These are phyloP conservation scores for Ulmus americana DNA, from an alignment of 331 rosid species.

Conservation along the genomic window DNA sequence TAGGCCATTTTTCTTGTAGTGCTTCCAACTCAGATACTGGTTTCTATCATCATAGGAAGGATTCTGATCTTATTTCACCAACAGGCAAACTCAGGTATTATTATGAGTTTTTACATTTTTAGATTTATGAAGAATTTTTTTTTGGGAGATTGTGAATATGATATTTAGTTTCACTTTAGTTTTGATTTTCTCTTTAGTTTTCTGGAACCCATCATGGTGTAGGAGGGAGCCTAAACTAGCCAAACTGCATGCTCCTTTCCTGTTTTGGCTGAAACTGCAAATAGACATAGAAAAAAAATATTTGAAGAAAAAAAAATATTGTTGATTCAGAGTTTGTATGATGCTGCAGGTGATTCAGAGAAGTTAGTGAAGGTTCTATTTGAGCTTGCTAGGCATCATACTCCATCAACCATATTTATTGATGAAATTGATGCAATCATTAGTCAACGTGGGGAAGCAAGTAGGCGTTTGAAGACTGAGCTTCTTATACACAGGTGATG, in stretches of 20 bases:
- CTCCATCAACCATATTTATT: conserved; percentile 92
- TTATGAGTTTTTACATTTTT: neutral
- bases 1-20: too few relatives aligned
- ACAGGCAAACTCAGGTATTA: conserved; percentile 49
- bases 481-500: conserved; percentile 93
- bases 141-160: too few relatives aligned
- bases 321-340: conserved; percentile 6
- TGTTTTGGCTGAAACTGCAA: too few relatives aligned
- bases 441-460: conserved; percentile 97
- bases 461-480: conserved; percentile 93
- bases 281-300: too few relatives aligned
- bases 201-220: too few relatives aligned
- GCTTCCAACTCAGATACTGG: conserved; percentile 2
- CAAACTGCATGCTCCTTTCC: too few relatives aligned
- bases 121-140: neutral
- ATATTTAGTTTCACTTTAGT: too few relatives aligned
- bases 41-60: conserved; percentile 32
- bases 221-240: too few relatives aligned
- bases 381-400: conserved; percentile 97
- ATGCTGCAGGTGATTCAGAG: conserved; percentile 82
- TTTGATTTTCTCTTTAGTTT: too few relatives aligned
- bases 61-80: conserved; percentile 41
- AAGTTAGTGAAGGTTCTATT: conserved; percentile 78
- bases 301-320: neutral
- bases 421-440: conserved; percentile 97